A percentile compares a stretch with the other conserved stretches of the same genome.
Evolutionary conservation across 345 rosid species (phyloP).

Genomic region (Turnera subulata): DNA sequence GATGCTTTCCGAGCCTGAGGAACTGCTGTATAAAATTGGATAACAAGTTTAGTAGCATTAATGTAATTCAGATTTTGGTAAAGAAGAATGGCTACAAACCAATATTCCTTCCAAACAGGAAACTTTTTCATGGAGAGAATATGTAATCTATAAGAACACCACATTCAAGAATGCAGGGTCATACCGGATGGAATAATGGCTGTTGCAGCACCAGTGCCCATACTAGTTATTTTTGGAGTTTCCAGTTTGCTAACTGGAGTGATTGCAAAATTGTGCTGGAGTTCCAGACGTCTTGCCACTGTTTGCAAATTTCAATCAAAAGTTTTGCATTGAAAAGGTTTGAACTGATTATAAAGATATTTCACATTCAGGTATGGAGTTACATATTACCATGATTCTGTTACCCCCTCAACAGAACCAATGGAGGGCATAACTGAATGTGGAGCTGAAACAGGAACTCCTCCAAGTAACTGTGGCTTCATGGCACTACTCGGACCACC

Average conservation of each 20-base stretch:
- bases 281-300: constrained; percentile 46
- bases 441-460: constrained; percentile 39
- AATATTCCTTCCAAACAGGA: too few relatives aligned
- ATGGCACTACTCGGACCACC: constrained; percentile 20
- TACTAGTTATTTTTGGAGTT: too few relatives aligned
- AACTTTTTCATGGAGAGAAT: too few relatives aligned
- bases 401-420: constrained; percentile 32
- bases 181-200: constrained; percentile 47
- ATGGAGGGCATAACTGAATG: constrained; percentile 31
- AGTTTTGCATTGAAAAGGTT: neutral
- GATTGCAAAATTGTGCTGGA: constrained; percentile 34
- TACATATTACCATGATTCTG: constrained; percentile 39
- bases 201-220: too few relatives aligned
- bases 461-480: constrained; percentile 43
- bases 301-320: constrained; percentile 19
- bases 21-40: neutral
- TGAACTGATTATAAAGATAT: neutral
- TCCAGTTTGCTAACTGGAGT: too few relatives aligned
- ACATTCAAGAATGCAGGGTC: neutral
- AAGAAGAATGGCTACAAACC: too few relatives aligned
- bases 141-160: too few relatives aligned
- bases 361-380: neutral
- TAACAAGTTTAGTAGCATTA: too few relatives aligned
- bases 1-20: constrained; percentile 36
- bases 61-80: too few relatives aligned